phyloP scores from a whole-genome alignment of 2,329 filamentous ascomycete species.

The Ophiocordyceps camponoti-rufipedis region DNA sequence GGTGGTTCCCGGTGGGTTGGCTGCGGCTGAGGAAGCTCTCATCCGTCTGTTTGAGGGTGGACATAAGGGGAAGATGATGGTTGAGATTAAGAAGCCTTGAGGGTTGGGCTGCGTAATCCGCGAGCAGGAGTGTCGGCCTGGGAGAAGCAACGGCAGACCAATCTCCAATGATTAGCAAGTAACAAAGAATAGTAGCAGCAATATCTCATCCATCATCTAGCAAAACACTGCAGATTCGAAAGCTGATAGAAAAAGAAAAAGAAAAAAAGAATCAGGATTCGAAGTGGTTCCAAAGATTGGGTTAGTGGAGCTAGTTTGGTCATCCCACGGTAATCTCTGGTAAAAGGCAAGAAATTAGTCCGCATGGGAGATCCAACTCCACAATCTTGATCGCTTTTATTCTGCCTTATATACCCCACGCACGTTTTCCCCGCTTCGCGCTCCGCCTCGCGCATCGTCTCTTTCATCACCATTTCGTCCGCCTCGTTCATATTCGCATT shows the following conservation, averaged over 20 bases:
- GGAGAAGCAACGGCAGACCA: too few relatives aligned
- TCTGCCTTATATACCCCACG: not conserved
- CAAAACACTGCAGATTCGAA: too few relatives aligned
- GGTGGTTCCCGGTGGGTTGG: slow-evolving; percentile 50
- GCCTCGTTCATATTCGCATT: too few relatives aligned
- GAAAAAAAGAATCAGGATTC: not conserved
- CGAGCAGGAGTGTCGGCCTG: not conserved
- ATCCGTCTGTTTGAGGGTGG: slow-evolving; percentile 46
- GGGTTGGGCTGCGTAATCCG: not conserved
- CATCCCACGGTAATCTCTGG: slow-evolving; percentile 1
- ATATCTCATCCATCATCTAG: too few relatives aligned
- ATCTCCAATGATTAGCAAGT: not conserved
- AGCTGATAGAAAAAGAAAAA: not conserved
- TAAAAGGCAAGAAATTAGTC: slow-evolving; percentile 1
- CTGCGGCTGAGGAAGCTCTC: slow-evolving; percentile 43
- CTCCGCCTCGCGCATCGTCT: too few relatives aligned
- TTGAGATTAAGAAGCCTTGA: slow-evolving; percentile 31
- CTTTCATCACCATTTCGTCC: not conserved
- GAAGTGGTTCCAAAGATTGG: not conserved
- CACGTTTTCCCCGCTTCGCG: too few relatives aligned
- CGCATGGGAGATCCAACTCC: slow-evolving; percentile 1
- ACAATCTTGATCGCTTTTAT: not conserved
- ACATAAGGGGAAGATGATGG: slow-evolving; percentile 51
- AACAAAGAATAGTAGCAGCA: not conserved
- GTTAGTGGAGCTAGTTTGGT: not conserved